Percentiles rank a stretch among this genome's conserved stretches.
phyloP scores from a whole-genome alignment of 1,284 basidiomycete species.

The Tremellales sp. region DNA sequence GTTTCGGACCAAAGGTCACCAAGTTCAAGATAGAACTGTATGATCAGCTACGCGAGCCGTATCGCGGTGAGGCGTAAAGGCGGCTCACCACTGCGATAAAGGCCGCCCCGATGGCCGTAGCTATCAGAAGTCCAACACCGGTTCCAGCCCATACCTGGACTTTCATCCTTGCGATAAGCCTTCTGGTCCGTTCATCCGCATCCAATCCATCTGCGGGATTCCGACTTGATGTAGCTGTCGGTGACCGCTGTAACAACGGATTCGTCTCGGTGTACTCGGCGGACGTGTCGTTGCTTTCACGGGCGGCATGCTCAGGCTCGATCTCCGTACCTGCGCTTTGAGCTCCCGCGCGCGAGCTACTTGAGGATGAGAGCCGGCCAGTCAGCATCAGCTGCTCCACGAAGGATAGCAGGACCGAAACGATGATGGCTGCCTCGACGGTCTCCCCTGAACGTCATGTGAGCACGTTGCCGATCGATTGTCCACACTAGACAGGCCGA shows the following conservation, averaged over 20 bases:
- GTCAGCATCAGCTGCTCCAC: conserved; percentile 50
- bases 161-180: conserved; percentile 25
- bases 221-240: neutral
- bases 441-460: conserved; percentile 39
- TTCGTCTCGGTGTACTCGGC: neutral
- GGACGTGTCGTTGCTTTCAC: too few relatives aligned
- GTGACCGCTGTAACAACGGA: neutral
- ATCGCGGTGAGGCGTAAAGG: too few relatives aligned
- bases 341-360: too few relatives aligned
- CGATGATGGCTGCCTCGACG: conserved; percentile 48
- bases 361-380: conserved; percentile 20
- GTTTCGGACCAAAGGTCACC: conserved; percentile 57
- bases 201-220: neutral
- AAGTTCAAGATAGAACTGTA: conserved; percentile 50
- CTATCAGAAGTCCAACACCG: conserved; percentile 63
- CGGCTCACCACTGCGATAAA: conserved; percentile 49
- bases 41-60: neutral
- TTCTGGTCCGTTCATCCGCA: neutral
- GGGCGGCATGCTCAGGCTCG: too few relatives aligned
- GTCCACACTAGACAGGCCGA: too few relatives aligned
- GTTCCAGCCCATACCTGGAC: conserved; percentile 71
- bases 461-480: too few relatives aligned
- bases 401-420: conserved; percentile 50
- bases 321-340: too few relatives aligned
- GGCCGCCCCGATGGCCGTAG: conserved; percentile 59